Conservation (phyloP, 2,329 filamentous ascomycete genomes). For the Alternaria metachromatica region DNA sequence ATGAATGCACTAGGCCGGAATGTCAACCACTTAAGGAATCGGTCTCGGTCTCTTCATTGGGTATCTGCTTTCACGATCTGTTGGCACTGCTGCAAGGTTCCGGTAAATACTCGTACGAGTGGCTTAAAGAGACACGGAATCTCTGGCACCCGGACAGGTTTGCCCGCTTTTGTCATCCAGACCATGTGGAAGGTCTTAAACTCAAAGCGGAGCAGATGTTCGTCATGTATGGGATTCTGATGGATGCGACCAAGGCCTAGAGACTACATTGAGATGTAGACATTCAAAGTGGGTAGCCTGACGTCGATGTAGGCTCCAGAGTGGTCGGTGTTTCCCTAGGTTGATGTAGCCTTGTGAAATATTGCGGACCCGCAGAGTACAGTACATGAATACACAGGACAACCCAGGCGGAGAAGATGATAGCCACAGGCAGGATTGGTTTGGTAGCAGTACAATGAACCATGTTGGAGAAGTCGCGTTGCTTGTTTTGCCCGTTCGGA, state of each 20-base stretch:
- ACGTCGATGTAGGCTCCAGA: too few relatives aligned
- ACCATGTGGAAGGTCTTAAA: slow-evolving; percentile 29
- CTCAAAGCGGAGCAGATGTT: slow-evolving; percentile 36
- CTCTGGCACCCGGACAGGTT: slow-evolving; percentile 46
- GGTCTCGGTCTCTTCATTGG: slow-evolving; percentile 5
- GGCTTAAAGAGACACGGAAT: slow-evolving; percentile 37
- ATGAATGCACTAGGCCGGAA: slow-evolving; percentile 21
- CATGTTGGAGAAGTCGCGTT: not conserved
- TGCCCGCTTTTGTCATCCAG: slow-evolving; percentile 31
- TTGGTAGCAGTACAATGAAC: not conserved
- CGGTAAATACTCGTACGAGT: slow-evolving; percentile 26
- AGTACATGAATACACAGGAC: not conserved
- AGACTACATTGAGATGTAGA: too few relatives aligned
- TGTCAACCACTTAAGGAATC: slow-evolving; percentile 32
- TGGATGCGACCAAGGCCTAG: slow-evolving; percentile 20
- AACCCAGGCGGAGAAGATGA: not conserved
- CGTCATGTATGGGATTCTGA: slow-evolving; percentile 36
- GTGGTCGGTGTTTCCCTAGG: too few relatives aligned
- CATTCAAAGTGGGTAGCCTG: too few relatives aligned
- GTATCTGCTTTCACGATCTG: slow-evolving; percentile 41
- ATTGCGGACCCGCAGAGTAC: not conserved
- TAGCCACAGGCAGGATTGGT: not conserved
- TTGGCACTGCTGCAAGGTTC: slow-evolving; percentile 33
- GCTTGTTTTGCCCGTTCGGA: slow-evolving; percentile 10
- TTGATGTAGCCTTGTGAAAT: too few relatives aligned